Base-by-base conservation (phyloP, 441 rosid species). In the Flueggea neowawraea region DNA sequence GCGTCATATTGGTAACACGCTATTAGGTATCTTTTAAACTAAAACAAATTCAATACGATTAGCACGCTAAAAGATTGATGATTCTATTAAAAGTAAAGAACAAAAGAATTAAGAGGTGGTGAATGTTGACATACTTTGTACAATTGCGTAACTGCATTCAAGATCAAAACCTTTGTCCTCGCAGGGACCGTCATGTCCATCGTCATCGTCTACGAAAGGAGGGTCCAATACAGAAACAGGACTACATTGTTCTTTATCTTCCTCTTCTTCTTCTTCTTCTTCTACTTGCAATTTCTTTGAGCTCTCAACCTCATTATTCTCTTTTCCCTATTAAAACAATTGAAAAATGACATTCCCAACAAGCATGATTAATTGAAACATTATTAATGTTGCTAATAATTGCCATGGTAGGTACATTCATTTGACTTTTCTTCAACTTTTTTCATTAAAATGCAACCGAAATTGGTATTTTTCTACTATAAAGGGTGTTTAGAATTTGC, bases 191-290 rank as follows among this genome's bases (percentile, higher is more conserved):
- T 74, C 69, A 47, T 79, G 76, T 52, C 64, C 82, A 16, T 84
- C 87, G n/a, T 84, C 87, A 61, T 83, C 88, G 44, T 83, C 96
- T 60, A 81, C 75, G 68, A 94, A 94, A 7, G 93, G 88, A 63
- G 91, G 89, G 69, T 94, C 98, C 79, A 94, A 73, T 16, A 90
- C 91, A 47, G 96, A 94, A 69, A 94, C 96, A 45, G 98, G 98
- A 52, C 98, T 94, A 58, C 87, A 79, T 62, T 94, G 98, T 64
- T 94, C 93, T 59, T 83, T 84, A 45, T 90, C 98, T 73, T 87
- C 90, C 44, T 82, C 90, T 44, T 87, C 90, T 58, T 39, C 70
- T 52, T 74, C 69, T 45, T 56, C 69, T 22, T 68, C 76, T n/a
- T n/a, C n/a, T n/a, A 55, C 81, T 67, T 64, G 71, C 22, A 66